Evolutionary conservation across 345 rosid species (phyloP).

Genomic region (Mercurialis annua): DNA sequence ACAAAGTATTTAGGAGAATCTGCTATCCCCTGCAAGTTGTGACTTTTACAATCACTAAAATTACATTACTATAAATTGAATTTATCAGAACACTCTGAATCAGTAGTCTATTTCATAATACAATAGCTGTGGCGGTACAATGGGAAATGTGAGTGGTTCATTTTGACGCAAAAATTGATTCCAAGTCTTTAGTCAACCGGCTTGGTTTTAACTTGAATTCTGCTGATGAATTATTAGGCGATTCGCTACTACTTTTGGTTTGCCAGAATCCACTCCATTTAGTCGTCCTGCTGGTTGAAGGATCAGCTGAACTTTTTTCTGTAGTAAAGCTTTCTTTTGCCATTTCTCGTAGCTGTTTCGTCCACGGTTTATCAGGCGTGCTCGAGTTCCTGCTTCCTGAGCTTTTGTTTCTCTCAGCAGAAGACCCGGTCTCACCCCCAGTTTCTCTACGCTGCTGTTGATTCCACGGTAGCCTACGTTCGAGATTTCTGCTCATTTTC

Average conservation of each 20-base stretch:
- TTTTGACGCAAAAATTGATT: slow-evolving; percentile 77
- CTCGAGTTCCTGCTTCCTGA: slow-evolving; percentile 66
- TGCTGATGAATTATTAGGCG: slow-evolving; percentile 45
- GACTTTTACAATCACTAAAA: neutral
- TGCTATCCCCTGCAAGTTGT: no score
- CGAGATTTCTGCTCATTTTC: slow-evolving; percentile 39
- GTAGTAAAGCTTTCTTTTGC: slow-evolving; percentile 73
- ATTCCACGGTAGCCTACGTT: slow-evolving; percentile 40
- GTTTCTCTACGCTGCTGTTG: slow-evolving; percentile 28
- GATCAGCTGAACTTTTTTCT: slow-evolving; percentile 62
- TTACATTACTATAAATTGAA: neutral
- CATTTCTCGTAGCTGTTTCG: slow-evolving; percentile 68
- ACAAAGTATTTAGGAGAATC: no score
- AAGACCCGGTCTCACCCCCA: slow-evolving; percentile 28
- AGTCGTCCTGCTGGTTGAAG: slow-evolving; percentile 56
- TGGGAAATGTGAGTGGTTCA: slow-evolving; percentile 14
- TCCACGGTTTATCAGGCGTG: slow-evolving; percentile 59
- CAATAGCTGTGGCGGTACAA: neutral
- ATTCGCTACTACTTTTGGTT: slow-evolving; percentile 56
- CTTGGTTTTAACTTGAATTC: slow-evolving; percentile 55
- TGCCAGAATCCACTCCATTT: slow-evolving; percentile 76
- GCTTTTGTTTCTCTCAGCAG: slow-evolving; percentile 44
- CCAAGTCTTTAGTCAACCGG: slow-evolving; percentile 70
- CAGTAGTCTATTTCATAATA: neutral
- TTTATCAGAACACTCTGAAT: neutral